Evolutionary conservation across 2,329 filamentous ascomycete species (phyloP).

Genomic region (Furcasterigmium furcatum): DNA sequence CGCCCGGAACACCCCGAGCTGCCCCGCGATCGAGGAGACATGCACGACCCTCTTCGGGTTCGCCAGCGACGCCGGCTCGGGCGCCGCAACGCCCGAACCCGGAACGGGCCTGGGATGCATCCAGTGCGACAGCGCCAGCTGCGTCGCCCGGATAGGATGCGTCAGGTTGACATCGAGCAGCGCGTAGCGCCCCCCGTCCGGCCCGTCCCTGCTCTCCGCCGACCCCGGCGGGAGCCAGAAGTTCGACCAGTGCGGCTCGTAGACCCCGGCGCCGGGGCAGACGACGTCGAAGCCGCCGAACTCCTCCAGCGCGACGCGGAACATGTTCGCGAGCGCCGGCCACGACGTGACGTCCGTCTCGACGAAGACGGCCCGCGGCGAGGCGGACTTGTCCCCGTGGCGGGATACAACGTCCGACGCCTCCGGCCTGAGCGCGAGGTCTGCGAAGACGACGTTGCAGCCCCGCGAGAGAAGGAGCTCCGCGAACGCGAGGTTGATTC

Average conservation of each 20-base stretch:
- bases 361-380: slow-evolving; percentile 33
- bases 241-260: slow-evolving; percentile 38
- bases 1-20: slow-evolving; percentile 25
- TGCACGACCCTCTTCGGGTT: slow-evolving; percentile 34
- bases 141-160: slow-evolving; percentile 36
- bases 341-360: slow-evolving; percentile 42
- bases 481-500: slow-evolving; percentile 41
- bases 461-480: slow-evolving; percentile 32
- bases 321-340: slow-evolving; percentile 30
- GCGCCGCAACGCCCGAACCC: background rate
- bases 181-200: slow-evolving; percentile 24
- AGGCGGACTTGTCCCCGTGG: slow-evolving; percentile 12
- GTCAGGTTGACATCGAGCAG: slow-evolving; percentile 36
- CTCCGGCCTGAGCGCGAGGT: slow-evolving; percentile 37
- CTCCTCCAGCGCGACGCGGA: slow-evolving; percentile 24
- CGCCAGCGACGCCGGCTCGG: slow-evolving; percentile 11
- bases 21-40: slow-evolving; percentile 31
- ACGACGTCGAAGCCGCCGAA: slow-evolving; percentile 38
- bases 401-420: slow-evolving; percentile 27
- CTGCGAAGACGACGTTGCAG: slow-evolving; percentile 43
- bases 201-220: slow-evolving; percentile 22
- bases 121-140: slow-evolving; percentile 36
- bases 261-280: slow-evolving; percentile 43
- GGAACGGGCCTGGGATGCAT: slow-evolving; percentile 17
- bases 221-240: slow-evolving; percentile 39